phyloP scores from a whole-genome alignment of 257 asterid genomes.

The Agastache rugosa region DNA sequence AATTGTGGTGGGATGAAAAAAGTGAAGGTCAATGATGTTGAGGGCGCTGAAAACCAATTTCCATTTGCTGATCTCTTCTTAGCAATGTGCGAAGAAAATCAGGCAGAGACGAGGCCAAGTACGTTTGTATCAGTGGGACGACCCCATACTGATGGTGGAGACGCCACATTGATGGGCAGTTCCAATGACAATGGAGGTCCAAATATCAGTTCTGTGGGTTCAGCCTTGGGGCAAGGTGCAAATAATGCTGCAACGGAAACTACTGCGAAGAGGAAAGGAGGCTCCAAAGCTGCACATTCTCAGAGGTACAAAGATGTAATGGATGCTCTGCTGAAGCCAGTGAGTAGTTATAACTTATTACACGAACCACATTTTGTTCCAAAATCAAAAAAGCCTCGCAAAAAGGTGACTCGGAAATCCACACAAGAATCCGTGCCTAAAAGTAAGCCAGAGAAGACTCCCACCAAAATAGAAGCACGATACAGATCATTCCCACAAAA shows the following conservation, averaged over 20 bases:
- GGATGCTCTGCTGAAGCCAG: constrained; percentile 16
- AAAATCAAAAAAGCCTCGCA: background rate
- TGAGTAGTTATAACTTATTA: constrained; percentile 28
- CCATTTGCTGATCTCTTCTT: background rate
- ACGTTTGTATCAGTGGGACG: background rate
- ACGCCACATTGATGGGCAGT: background rate
- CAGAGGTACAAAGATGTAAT: constrained; percentile 25
- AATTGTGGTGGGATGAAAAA: background rate
- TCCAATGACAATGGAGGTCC: background rate
- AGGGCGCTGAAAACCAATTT: background rate
- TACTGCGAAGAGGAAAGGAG: background rate
- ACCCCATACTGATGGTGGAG: background rate
- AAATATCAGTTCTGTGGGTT: background rate
- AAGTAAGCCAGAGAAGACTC: background rate
- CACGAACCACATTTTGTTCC: background rate
- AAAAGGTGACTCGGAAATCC: background rate
- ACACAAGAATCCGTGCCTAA: background rate
- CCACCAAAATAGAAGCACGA: background rate
- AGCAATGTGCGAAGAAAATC: background rate
- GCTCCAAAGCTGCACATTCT: background rate
- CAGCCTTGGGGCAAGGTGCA: background rate
- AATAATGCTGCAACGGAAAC: background rate
- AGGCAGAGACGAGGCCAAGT: background rate
- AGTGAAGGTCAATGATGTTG: background rate
- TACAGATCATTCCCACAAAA: background rate